A percentile compares a stretch with the other conserved stretches of the same genome.
phyloP scores from a whole-genome alignment of 1,284 basidiomycete species.

The Malassezia psittaci region DNA sequence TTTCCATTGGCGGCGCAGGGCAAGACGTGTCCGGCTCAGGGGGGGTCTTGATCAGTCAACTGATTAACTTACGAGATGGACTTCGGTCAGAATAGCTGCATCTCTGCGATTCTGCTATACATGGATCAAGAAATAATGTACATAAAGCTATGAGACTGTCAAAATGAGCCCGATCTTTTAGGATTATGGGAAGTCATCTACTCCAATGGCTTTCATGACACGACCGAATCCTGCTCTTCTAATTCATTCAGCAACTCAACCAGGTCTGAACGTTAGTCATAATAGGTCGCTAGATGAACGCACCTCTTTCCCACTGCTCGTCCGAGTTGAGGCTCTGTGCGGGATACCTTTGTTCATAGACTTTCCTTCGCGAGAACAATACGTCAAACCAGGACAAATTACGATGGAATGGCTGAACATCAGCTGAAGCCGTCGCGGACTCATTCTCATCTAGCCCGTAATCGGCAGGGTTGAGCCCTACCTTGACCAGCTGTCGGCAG shows the following conservation, averaged over 20 bases:
- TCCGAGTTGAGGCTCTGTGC: not conserved
- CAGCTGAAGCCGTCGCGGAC: not conserved
- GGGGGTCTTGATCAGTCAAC: slow-evolving; percentile 15
- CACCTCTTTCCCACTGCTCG: slow-evolving; percentile 9
- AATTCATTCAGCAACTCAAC: slow-evolving; percentile 3
- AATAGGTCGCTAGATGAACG: not conserved
- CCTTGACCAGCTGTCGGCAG: slow-evolving; percentile 6
- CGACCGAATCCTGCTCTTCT: not conserved
- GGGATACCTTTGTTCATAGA: not conserved
- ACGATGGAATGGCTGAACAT: not conserved
- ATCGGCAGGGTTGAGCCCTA: slow-evolving; percentile 6
- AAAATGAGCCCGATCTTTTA: not conserved
- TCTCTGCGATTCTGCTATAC: too few species aligned
- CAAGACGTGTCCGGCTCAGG: slow-evolving; percentile 10
- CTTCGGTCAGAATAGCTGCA: not conserved
- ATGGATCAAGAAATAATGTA: too few species aligned
- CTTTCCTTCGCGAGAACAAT: slow-evolving; percentile 9
- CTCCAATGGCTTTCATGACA: too few species aligned
- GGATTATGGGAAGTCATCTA: too few species aligned
- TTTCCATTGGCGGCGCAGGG: not conserved
- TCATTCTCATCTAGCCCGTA: not conserved
- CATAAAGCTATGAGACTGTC: not conserved
- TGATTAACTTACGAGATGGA: slow-evolving; percentile 13
- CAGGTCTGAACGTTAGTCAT: not conserved
- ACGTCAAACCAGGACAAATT: slow-evolving; percentile 14